Evolutionary conservation across 169 alveolate genomes (phyloP), one percentile per base, ranked within the genome.

Genomic region (Plasmodium billcollinsi): DNA sequence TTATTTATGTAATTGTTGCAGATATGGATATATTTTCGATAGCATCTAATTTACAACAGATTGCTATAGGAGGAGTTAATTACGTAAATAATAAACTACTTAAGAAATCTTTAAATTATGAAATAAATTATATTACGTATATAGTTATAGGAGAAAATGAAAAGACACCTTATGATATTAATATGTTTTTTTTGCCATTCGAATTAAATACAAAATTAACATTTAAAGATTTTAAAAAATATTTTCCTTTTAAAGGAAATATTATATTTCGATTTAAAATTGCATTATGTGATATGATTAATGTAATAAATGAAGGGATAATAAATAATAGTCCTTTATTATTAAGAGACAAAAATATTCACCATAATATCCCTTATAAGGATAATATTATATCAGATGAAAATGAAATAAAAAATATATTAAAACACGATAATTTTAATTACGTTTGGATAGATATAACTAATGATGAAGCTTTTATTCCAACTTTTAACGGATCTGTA

Each of bases 31-130:
- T 85, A 21, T 85, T 85, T 73, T 85, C 92, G n/a, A 47, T 85
- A 47, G 92, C 92, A 45, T 71, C 92, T n/a, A 85, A 85, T 72
- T 52, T 85, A 58, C 92, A 85, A 62, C 92, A 85, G 49, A 85
- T 85, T 47, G 92, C 92, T 70, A 58, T 85, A 18, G 92, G 88
- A 4, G 88, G 92, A 3, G 92, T 85, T 9, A 70, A 85, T 39
- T 85, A 18, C 62, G 92, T 85, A 45, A 80, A 80, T 52, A 85
- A 33, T 56, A 85, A 85, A 61, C 66, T 85, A 47, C 50, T 78
- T 29, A 85, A 85, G 26, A 85, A 71, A 58, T 71, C 20, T 15
- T 63, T 21, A 61, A 54, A 11, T n/a, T 7, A 21, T 29, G 70
- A 71, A 29, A 71, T 59, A 26, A 85, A 85, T 18, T 85, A 85